Conservation (phyloP, 1,139 yeast species). For the Saccharomyces hybrid region DNA sequence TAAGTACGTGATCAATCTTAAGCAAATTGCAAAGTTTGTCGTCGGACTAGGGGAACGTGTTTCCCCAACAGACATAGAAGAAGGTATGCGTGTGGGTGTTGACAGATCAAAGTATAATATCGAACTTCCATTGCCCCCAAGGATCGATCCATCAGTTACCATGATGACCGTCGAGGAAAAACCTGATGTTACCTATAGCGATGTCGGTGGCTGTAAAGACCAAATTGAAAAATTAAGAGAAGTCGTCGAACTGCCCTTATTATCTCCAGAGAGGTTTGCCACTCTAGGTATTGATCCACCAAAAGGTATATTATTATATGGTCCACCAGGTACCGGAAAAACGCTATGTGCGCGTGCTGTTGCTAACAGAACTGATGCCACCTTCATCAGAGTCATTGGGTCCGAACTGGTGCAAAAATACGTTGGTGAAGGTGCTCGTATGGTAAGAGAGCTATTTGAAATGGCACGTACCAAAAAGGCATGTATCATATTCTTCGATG, state of each 20-base stretch:
- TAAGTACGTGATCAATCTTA: constrained; percentile 90
- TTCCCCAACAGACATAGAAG: constrained; percentile 97
- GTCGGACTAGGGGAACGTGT: constrained; percentile 95
- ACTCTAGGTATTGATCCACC: constrained; percentile 97
- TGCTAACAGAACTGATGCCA: constrained; percentile 97
- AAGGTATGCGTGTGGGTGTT: constrained; percentile 99
- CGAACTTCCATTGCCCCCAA: constrained; percentile 93
- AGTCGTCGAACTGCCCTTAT: constrained; percentile 89
- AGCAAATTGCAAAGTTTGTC: constrained; percentile 96
- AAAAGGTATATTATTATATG: constrained; percentile 89
- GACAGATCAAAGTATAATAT: constrained; percentile 95
- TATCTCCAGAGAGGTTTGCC: constrained; percentile 94
- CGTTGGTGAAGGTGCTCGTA: constrained; percentile 98
- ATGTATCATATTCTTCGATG: constrained; percentile 87
- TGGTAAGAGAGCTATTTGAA: constrained; percentile 96
- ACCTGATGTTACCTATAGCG: constrained; percentile 85
- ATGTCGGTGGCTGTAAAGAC: constrained; percentile 96
- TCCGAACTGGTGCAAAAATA: constrained; percentile 96
- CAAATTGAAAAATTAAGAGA: constrained; percentile 95
- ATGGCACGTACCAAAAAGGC: constrained; percentile 98
- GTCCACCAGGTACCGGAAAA: constrained; percentile 99
- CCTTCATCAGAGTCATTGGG: constrained; percentile 95
- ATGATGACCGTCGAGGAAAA: constrained; percentile 99
- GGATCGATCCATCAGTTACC: constrained; percentile 96
- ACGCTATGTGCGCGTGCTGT: constrained; percentile 97